phyloP scores from a whole-genome alignment of 2,329 filamentous ascomycete genomes.

The Pseudogymnoascus sp. region DNA sequence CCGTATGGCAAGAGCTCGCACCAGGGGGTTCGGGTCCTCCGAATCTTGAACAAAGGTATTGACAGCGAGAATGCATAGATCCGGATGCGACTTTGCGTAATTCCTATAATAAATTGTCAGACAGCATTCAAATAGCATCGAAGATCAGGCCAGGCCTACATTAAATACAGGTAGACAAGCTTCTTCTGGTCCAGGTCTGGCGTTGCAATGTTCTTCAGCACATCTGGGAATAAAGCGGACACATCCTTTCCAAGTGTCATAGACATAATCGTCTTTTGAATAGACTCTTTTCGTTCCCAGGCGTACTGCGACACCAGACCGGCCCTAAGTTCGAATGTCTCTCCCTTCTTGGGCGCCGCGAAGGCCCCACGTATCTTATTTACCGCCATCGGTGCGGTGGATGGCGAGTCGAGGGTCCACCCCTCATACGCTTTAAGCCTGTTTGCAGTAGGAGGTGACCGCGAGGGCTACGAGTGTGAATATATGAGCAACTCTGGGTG shows the following conservation, averaged over 20 bases:
- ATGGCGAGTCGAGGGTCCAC: slow-evolving; percentile 31
- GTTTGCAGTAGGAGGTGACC: neutral
- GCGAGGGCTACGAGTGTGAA: neutral
- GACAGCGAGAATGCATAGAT: slow-evolving; percentile 95
- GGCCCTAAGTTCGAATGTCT: slow-evolving; percentile 94
- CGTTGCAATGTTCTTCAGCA: slow-evolving; percentile 97
- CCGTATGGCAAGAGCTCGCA: slow-evolving; percentile 87
- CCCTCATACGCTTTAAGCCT: slow-evolving; percentile 29
- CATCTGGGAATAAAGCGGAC: slow-evolving; percentile 91
- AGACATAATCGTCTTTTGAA: slow-evolving; percentile 99
- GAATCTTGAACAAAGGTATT: slow-evolving; percentile 99
- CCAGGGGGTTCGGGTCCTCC: slow-evolving; percentile 93
- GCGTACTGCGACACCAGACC: slow-evolving; percentile 98
- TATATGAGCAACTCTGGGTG: slow-evolving; percentile 2
- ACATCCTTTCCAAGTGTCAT: slow-evolving; percentile 99
- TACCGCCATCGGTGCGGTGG: slow-evolving; percentile 65
- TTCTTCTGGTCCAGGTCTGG: slow-evolving; percentile 96
- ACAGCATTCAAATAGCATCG: neutral
- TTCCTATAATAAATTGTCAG: slow-evolving; percentile 54
- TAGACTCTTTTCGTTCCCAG: slow-evolving; percentile 96
- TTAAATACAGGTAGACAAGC: slow-evolving; percentile 95
- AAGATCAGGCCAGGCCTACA: slow-evolving; percentile 47
- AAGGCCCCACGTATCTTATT: slow-evolving; percentile 94
- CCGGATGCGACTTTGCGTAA: slow-evolving; percentile 97
- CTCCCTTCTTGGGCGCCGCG: slow-evolving; percentile 86